Evolutionary conservation across 495 filamentous ascomycete genomes (phyloP), one percentile per base, ranked within the genome.

Genomic region (Aspergillus hancockii): DNA sequence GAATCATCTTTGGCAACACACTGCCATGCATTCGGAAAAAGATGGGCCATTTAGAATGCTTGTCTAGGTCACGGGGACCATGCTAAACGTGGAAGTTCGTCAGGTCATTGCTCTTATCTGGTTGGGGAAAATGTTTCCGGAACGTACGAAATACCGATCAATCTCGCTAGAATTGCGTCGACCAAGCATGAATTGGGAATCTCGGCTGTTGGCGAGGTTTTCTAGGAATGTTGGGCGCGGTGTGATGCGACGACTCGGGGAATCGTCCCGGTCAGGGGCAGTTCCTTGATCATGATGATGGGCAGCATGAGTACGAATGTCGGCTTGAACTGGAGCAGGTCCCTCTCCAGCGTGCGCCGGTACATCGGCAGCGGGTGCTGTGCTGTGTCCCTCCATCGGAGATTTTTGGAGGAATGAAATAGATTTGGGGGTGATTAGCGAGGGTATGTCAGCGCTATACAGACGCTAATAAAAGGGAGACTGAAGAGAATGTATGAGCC

Each of bases 1-100:
- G 55, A 32, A 93, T 86, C 88, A 94, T 86, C 66, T 88, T 87
- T 18, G 91, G 91, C 54, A 89, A 76, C 62, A 93, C 88, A 64
- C 87, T 90, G 49, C 91, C 91, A 70, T 91, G 89, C 72, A 94
- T 80, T 58, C 89, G 88, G 63, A 93, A 63, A 68, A 92, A 90
- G 59, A 87, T 81, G 16, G 91, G 91, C 79, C 89, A 87, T 82
- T 90, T 93, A 13, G 90, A 92, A 67, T 93, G 90, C 53, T 82
- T 82, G 30, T 87, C 78, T 32, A 90, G 80, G 67, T 92, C 86
- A 32, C 88, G 80, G 45, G 91, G 91, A 18, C 77, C 77, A 54
- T 77, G 74, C 77, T 79, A 71, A 6, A 18, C 16, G 18, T 55
- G 16, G 43, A 21, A 21, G 46, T 9, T 22, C 13, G 61, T 71